A percentile compares a stretch with the other conserved stretches of the same genome.
Conservation (phyloP, 2,329 filamentous ascomycete genomes). For the Talaromyces sp. region DNA sequence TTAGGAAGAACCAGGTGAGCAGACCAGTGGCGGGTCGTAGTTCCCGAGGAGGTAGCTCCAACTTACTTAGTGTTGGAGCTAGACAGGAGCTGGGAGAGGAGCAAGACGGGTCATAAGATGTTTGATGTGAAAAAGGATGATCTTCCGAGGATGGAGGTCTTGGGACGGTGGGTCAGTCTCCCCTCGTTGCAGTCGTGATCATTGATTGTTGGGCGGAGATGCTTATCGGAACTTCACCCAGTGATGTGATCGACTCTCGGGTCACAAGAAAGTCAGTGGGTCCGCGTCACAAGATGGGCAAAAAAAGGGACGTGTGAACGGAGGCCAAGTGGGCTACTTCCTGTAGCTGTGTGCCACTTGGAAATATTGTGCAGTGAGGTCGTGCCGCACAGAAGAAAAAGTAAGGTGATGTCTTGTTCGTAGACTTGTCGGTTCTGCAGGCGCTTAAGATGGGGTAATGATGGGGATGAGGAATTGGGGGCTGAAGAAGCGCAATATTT, state of each 20-base stretch:
- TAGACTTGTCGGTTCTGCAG: no score
- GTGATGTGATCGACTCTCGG: neutral
- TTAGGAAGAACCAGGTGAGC: slow-evolving; percentile 48
- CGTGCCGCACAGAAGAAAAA: no score
- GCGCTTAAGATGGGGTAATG: no score
- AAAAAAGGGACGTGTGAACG: neutral
- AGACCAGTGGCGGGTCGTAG: slow-evolving; percentile 37
- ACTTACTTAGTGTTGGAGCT: neutral
- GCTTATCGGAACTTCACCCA: slow-evolving; percentile 4
- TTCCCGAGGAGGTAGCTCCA: slow-evolving; percentile 23
- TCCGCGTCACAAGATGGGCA: slow-evolving; percentile 1
- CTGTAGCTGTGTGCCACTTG: neutral
- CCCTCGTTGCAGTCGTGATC: neutral
- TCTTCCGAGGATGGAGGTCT: neutral
- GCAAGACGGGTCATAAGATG: neutral
- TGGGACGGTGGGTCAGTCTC: neutral
- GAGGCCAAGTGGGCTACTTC: neutral
- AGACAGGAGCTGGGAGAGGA: neutral
- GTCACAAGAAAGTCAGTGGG: slow-evolving; percentile 6
- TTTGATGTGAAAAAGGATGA: neutral
- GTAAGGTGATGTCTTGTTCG: no score
- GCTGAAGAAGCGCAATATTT: no score
- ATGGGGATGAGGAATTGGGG: no score
- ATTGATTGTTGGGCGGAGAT: slow-evolving; percentile 1
- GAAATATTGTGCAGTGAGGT: neutral